phyloP scores from a whole-genome alignment of 352 stramenopile species.

The Phytophthora sansomeana region DNA sequence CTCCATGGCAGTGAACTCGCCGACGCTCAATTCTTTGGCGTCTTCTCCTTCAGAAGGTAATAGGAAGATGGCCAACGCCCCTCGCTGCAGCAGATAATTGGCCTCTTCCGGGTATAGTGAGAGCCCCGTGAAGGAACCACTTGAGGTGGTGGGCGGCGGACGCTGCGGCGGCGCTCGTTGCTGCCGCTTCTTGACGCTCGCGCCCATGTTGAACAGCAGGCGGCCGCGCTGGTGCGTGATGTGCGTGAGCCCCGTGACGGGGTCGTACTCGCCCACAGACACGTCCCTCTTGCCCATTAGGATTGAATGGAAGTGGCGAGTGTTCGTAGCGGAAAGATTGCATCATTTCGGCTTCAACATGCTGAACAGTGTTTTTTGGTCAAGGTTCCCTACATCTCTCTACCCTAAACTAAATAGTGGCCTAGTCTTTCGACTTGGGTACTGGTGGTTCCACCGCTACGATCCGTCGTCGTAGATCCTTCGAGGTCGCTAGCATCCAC shows the following conservation, averaged over 20 bases:
- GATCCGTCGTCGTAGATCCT: conserved; percentile 55
- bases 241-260: conserved; percentile 60
- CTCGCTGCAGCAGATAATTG: conserved; percentile 67
- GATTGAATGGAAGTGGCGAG: background rate
- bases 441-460: conserved; percentile 45
- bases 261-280: conserved; percentile 71
- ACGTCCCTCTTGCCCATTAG: conserved; percentile 46
- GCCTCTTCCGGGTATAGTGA: conserved; percentile 78
- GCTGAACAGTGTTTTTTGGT: background rate
- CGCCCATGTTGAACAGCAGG: conserved; percentile 81
- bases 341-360: conserved; percentile 18
- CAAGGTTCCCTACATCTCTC: conserved; percentile 3
- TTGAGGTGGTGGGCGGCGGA: conserved; percentile 28
- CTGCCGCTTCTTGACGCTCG: conserved; percentile 49
- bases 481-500: conserved; percentile 66
- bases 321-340: conserved; percentile 6
- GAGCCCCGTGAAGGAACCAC: conserved; percentile 59
- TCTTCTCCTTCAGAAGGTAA: conserved; percentile 21
- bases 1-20: conserved; percentile 41
- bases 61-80: conserved; percentile 55
- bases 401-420: conserved; percentile 24
- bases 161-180: conserved; percentile 8
- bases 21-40: conserved; percentile 23
- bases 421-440: conserved; percentile 31
- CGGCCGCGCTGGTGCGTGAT: conserved; percentile 77